These are phyloP conservation scores for Chrysanthemum seticuspe DNA, from an alignment of 129 eudicot species.

Conservation along the genomic window DNA sequence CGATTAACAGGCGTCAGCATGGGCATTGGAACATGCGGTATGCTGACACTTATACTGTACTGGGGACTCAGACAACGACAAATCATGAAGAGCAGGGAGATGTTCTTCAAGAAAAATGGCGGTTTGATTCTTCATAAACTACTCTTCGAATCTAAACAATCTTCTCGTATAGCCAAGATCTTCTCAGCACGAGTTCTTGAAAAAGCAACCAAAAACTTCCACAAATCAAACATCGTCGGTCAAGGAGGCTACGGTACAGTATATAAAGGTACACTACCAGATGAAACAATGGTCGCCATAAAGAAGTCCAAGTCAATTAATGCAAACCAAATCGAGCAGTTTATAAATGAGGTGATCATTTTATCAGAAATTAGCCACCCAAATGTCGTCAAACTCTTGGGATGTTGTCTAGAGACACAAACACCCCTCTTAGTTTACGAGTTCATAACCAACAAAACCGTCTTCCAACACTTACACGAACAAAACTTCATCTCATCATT, in stretches of 20 bases:
- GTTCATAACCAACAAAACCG: conserved; percentile 26
- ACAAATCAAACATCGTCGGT: conserved; percentile 16
- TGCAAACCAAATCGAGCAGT: conserved; percentile 26
- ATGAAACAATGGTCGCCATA: conserved; percentile 15
- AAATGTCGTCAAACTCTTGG: conserved; percentile 27
- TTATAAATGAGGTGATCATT: conserved; percentile 32
- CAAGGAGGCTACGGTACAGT: conserved; percentile 24
- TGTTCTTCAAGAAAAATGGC: conserved; percentile 21
- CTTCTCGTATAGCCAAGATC: conserved; percentile 8
- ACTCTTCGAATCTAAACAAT: conserved; percentile 20
- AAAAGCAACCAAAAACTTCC: conserved; percentile 26
- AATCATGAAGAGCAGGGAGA: conserved; percentile 24
- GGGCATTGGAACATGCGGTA: not conserved
- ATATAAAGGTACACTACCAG: conserved; percentile 18
- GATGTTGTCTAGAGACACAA: conserved; percentile 31
- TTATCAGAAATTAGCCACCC: conserved; percentile 26
- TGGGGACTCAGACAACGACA: conserved; percentile 21
- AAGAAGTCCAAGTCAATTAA: conserved; percentile 19
- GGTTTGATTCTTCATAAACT: conserved; percentile 25
- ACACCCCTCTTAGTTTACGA: conserved; percentile 26
- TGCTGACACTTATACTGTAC: conserved; percentile 18
- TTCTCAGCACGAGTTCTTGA: conserved; percentile 15
- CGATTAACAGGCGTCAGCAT: conserved; percentile 18
- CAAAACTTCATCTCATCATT: not conserved
- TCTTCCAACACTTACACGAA: conserved; percentile 28